Evolutionary conservation across 2,329 filamentous ascomycete genomes (phyloP), one percentile per base, ranked within the genome.

Genomic region (Botrytis medusae): DNA sequence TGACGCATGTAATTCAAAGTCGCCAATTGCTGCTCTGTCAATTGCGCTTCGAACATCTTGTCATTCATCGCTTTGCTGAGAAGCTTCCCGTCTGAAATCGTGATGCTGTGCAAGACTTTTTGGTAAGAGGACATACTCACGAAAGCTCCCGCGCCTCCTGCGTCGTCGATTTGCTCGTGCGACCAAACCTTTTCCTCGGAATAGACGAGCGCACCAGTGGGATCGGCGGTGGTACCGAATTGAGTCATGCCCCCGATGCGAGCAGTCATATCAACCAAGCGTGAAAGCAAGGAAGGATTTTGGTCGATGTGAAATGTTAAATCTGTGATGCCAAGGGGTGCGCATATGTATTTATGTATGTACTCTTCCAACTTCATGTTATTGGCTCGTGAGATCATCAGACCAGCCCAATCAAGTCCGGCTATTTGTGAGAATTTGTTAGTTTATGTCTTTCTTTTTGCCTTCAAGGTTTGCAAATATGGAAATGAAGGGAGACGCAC

Each of bases 381-480:
- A n/a, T 70, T 78, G 6, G 73, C 71, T 8, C 87, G 83, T 75
- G 87, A 83, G 0, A 89, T 75, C 0, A 84, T 80, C 1, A 86
- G 76, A 6, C 87, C 87, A 0, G 85, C 87, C 87, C 86, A 89
- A 77, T 89, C 87, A 16, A 88, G 81, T 16, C 81, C 80, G 9
- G 82, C 82, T 60, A 57, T 29, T 29, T 8, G 14, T 8, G 7
- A 18, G 3, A 1, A 2, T 6, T 57, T 57, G n/a, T 57, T 18
- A n/a, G 12, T 1, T 40, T 40, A n/a, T 62, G 22, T 40, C 8
- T n/a, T 14, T n/a, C 16, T 18, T 16, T 37, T n/a, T 40, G 12
- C 29, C 2, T 61, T 12, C 34, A 14, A 20, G 25, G 25, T 18
- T 14, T 8, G 42, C 22, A 20, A 5, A 54, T 29, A 8, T 8